Conservation (phyloP, 139 green algal genomes). For the Auxenochlorella protothecoides region DNA sequence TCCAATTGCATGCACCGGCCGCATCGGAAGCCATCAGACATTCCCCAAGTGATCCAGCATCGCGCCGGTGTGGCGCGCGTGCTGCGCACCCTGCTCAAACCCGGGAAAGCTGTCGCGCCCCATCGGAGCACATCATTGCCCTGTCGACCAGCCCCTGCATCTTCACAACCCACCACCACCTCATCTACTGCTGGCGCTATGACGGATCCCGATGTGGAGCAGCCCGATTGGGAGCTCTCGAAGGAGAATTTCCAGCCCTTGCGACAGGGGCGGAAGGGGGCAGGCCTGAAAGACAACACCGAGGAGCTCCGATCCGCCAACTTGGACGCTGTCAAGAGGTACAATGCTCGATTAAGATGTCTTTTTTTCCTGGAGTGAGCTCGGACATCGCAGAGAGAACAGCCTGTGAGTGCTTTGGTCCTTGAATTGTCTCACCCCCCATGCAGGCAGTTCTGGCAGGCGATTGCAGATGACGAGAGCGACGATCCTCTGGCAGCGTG, state of each 20-base stretch:
- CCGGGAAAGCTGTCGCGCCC: no score
- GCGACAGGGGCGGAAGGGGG: conserved; percentile 43
- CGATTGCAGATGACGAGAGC: conserved; percentile 55
- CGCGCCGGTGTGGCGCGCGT: neutral
- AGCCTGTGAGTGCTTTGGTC: no score
- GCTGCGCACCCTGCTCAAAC: neutral
- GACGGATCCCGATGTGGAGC: neutral
- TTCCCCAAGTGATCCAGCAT: no score
- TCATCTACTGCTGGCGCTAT: no score
- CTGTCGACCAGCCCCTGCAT: no score
- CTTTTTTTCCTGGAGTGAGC: no score
- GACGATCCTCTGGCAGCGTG: conserved; percentile 68
- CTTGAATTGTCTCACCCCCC: no score
- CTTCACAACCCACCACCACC: no score
- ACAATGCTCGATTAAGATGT: neutral
- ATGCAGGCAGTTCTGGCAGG: conserved; percentile 42
- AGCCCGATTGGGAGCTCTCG: conserved; percentile 58
- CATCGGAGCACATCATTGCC: no score
- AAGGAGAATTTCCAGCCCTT: conserved; percentile 85
- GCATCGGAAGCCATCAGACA: no score
- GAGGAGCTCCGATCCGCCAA: neutral
- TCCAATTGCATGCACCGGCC: no score
- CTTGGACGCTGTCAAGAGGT: neutral
- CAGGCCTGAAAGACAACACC: conserved; percentile 27
- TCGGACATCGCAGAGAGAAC: neutral